Conservation (phyloP, 2,329 filamentous ascomycete genomes). For the Stemphylium lycopersici region DNA sequence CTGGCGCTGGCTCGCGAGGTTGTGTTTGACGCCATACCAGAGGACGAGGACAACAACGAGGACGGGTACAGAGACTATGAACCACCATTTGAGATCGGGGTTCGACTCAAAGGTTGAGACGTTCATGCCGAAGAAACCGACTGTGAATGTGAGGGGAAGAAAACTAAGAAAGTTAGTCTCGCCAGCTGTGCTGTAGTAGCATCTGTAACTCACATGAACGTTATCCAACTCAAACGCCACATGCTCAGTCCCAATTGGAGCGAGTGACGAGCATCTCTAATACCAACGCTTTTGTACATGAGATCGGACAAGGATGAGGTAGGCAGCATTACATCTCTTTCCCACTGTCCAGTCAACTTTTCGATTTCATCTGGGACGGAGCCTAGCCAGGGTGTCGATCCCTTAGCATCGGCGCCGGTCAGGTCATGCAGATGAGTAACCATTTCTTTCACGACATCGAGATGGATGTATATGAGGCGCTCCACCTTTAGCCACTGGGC, state of each 20-base stretch:
- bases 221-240: constrained; percentile 68
- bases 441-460: constrained; percentile 56
- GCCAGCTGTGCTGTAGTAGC: neutral
- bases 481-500: constrained; percentile 60
- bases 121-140: constrained; percentile 60
- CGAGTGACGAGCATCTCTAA: constrained; percentile 58
- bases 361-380: constrained; percentile 51
- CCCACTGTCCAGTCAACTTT: constrained; percentile 55
- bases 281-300: constrained; percentile 61
- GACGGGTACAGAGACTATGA: constrained; percentile 55
- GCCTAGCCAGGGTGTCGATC: constrained; percentile 49
- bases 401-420: constrained; percentile 39
- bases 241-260: constrained; percentile 57
- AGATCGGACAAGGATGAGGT: constrained; percentile 57
- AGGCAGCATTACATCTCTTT: constrained; percentile 59
- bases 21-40: constrained; percentile 58
- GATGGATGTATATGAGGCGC: constrained; percentile 58
- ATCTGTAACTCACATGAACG: constrained; percentile 63
- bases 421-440: constrained; percentile 52
- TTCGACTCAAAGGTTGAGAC: constrained; percentile 51
- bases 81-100: constrained; percentile 46
- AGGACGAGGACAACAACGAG: constrained; percentile 54
- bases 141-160: constrained; percentile 63
- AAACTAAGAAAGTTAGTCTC: constrained; percentile 46
- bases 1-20: constrained; percentile 50